Base-by-base conservation (phyloP, 306 rosid genomes). In the Quercus parvula region DNA sequence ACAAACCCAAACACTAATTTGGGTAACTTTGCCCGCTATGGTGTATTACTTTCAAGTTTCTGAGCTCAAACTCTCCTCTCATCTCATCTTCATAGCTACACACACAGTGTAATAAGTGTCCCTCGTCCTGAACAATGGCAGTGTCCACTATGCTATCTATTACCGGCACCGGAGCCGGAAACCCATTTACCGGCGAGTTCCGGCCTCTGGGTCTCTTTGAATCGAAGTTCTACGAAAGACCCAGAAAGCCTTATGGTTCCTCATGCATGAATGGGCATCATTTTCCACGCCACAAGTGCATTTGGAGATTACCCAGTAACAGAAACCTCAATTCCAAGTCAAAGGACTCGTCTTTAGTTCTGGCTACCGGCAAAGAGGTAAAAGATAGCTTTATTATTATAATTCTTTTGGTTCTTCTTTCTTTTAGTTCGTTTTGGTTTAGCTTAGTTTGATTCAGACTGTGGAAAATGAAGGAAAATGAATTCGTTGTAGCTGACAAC, bases 311-410 rank as follows among this genome's bases (percentile, higher is more conserved):
- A 19, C 81, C 82, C 77, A 41, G 71, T 15, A 70, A 20, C 66
- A 71, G 22, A 49, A 78, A 38, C 54, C 80, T 79, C 56, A 79
- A 38, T 77, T 80, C 71, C 33, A 89, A 72, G 24, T 75, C 80
- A 9, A 81, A 52, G 62, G 77, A 78, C 79, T 77, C 75, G 38
- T 61, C 55, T 4, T 81, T 77, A 69, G 64, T 74, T 77, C 83
- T 78, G 56, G 95, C 99, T 73, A 67, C 77, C 20, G 90, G 92
- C 19, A 90, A 87, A 85, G 94, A 87, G 58, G 89, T 97, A 44
- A 90, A 87, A 55, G 94, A 90, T 55, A 84, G 88, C 73, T 88
- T 78, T 77, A 28, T 85, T 79, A 87, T 87, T 92, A 96, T 92
- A 85, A 15, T 4, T 70, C 25, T 55, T 41, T 10, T 62, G 30